A percentile compares a stretch with the other conserved stretches of the same genome.
Evolutionary conservation across 495 filamentous ascomycete genomes (phyloP).

Genomic region (Sphaerosporella brunnea): DNA sequence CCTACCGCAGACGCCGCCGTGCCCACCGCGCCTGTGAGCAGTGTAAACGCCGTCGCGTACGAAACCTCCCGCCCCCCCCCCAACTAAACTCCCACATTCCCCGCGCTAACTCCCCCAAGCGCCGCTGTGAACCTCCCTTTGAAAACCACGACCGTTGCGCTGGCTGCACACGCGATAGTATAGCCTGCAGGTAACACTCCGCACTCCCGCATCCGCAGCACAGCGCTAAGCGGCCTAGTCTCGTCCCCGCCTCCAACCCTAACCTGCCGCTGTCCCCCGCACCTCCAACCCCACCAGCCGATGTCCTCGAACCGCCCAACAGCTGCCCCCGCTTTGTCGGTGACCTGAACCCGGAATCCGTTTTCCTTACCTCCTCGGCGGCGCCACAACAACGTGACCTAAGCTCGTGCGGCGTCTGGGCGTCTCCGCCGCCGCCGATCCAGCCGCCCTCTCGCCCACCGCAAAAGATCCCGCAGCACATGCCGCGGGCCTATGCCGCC

Average conservation of each 20-base stretch:
- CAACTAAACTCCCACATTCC: background rate
- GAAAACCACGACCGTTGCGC: constrained; percentile 24
- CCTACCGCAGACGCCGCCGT: constrained; percentile 22
- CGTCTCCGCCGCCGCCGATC: constrained; percentile 25
- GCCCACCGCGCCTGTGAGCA: constrained; percentile 22
- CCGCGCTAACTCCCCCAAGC: constrained; percentile 3
- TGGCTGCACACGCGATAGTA: constrained; percentile 21
- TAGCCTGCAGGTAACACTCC: constrained; percentile 16
- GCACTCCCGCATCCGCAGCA: background rate
- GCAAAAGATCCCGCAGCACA: constrained; percentile 13
- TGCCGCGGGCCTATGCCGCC: background rate
- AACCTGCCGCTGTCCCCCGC: background rate
- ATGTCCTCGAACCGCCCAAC: background rate
- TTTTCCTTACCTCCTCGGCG: constrained; percentile 27
- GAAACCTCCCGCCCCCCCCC: background rate
- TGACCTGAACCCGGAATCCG: constrained; percentile 34
- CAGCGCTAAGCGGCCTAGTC: too few relatives aligned
- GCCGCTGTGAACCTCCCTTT: constrained; percentile 20
- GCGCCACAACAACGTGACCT: constrained; percentile 26
- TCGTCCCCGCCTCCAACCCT: too few relatives aligned
- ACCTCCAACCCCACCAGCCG: background rate
- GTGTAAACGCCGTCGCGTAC: constrained; percentile 23
- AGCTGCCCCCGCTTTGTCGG: constrained; percentile 31
- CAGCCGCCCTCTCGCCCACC: constrained; percentile 13
- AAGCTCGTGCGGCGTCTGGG: constrained; percentile 33